Percentiles rank a stretch among this genome's conserved stretches.
Evolutionary conservation across 1,284 basidiomycete species (phyloP).

Genomic region (Moniliella sp.): DNA sequence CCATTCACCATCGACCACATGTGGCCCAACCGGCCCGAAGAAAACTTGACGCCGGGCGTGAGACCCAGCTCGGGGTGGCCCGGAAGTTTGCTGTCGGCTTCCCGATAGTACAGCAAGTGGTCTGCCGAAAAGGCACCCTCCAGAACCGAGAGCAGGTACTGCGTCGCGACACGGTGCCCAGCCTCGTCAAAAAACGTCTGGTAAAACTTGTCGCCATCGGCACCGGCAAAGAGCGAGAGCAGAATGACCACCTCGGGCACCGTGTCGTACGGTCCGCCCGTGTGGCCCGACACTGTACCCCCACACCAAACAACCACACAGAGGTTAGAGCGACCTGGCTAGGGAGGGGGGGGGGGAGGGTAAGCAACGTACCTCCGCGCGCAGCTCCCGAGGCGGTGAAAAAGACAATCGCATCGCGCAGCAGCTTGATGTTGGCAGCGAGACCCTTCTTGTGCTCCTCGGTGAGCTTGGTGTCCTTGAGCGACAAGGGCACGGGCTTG

Average conservation of each 20-base stretch:
- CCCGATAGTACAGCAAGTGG: constrained; percentile 58
- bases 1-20: constrained; percentile 47
- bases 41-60: constrained; percentile 65
- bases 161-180: constrained; percentile 68
- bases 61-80: constrained; percentile 64
- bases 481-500: constrained; percentile 4
- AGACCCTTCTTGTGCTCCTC: constrained; percentile 5
- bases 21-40: constrained; percentile 39
- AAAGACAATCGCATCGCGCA: constrained; percentile 58
- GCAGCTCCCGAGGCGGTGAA: constrained; percentile 60
- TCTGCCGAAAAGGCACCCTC: constrained; percentile 50
- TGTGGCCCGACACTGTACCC: constrained; percentile 66
- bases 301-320: too few species aligned
- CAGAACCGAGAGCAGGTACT: constrained; percentile 55
- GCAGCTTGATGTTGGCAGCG: constrained; percentile 48
- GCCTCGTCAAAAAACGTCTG: constrained; percentile 34
- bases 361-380: too few species aligned
- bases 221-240: constrained; percentile 48
- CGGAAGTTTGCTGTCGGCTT: constrained; percentile 58
- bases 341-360: too few species aligned
- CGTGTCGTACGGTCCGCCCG: constrained; percentile 56
- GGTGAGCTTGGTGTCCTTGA: constrained; percentile 3
- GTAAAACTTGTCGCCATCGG: constrained; percentile 31
- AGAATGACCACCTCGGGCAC: constrained; percentile 58
- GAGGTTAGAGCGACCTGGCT: too few species aligned